Conservation (phyloP, 805 yeast species). For the Kuraishia ogatae region DNA sequence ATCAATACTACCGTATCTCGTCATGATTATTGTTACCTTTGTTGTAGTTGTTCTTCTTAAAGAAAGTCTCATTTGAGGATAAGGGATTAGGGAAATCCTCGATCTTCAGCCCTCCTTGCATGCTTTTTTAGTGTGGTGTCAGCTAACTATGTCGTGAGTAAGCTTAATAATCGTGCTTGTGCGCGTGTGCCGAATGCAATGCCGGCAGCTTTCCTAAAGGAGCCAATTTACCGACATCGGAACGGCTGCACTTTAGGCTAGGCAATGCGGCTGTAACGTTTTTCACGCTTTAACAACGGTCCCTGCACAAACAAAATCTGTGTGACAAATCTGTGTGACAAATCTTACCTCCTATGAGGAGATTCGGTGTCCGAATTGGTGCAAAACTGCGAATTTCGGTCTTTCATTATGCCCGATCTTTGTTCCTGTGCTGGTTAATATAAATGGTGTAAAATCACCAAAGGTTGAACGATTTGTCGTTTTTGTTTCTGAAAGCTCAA, state of each 20-base stretch:
- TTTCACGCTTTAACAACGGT: not conserved
- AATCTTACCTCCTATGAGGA: not conserved
- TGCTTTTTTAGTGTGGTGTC: too few species aligned
- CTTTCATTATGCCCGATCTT: not conserved
- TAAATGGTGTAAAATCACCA: too few species aligned
- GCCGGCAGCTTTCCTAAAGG: not conserved
- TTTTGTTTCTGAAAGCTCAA: too few species aligned
- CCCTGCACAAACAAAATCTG: not conserved
- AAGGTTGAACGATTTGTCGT: not conserved
- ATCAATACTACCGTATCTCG: too few species aligned
- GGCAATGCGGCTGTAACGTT: not conserved
- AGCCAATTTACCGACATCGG: not conserved
- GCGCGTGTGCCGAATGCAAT: not conserved
- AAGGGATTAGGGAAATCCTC: too few species aligned
- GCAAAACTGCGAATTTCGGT: not conserved
- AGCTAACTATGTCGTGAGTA: too few species aligned
- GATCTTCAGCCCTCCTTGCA: too few species aligned
- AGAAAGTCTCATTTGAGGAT: too few species aligned
- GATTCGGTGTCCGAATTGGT: not conserved
- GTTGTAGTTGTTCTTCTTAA: too few species aligned
- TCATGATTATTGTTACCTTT: too few species aligned
- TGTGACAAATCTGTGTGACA: too few species aligned
- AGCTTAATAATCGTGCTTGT: not conserved
- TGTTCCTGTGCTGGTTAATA: not conserved
- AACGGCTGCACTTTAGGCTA: not conserved